A percentile compares a stretch with the other conserved stretches of the same genome.
phyloP scores from a whole-genome alignment of 2,329 filamentous ascomycete species.

The Scedosporium dehoogii region DNA sequence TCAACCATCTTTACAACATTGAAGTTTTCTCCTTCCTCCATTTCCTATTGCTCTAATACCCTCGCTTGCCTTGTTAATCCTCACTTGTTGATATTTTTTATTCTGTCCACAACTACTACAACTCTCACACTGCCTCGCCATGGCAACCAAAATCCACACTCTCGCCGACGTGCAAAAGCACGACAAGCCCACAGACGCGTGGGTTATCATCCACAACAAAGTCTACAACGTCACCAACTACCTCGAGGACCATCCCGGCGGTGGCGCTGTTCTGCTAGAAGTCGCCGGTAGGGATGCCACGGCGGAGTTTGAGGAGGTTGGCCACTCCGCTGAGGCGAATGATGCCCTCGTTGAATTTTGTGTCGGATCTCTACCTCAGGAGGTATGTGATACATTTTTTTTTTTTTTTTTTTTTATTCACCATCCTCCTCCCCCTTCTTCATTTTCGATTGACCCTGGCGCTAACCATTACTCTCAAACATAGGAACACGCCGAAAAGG shows the following conservation, averaged over 20 bases:
- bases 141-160: constrained; percentile 1
- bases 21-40: no score
- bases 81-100: neutral
- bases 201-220: constrained; percentile 47
- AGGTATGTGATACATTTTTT: neutral
- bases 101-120: neutral
- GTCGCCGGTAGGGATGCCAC: constrained; percentile 70
- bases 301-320: constrained; percentile 73
- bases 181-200: constrained; percentile 35
- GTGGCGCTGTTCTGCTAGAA: constrained; percentile 68
- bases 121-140: neutral
- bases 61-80: no score
- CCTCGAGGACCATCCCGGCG: constrained; percentile 55
- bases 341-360: constrained; percentile 29
- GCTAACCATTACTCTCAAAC: neutral
- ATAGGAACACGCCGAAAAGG: neutral
- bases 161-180: constrained; percentile 38
- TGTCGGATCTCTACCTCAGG: constrained; percentile 22
- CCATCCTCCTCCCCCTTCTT: neutral
- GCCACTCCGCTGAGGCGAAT: constrained; percentile 58
- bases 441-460: neutral
- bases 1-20: no score
- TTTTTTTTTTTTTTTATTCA: no score
- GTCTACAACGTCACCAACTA: constrained; percentile 52
- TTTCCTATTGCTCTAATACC: no score